These are phyloP conservation scores for Talaromyces sp. DNA, from an alignment of 2,329 filamentous ascomycete genomes.

Conservation along the genomic window DNA sequence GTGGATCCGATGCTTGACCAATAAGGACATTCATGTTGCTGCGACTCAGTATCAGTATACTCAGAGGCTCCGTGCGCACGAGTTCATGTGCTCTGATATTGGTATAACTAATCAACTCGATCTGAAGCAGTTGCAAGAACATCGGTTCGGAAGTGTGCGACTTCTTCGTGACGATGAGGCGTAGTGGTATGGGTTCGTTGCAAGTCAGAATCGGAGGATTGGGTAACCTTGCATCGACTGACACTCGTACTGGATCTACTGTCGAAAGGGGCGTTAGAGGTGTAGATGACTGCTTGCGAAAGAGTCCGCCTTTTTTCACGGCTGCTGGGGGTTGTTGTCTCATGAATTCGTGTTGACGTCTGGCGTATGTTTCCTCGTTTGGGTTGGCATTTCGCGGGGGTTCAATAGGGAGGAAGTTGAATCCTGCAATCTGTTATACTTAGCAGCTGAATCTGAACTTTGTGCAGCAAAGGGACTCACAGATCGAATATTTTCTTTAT, in stretches of 20 bases:
- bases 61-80: constrained; percentile 63
- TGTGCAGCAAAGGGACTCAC: constrained; percentile 21
- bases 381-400: constrained; percentile 67
- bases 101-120: constrained; percentile 77
- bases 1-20: constrained; percentile 54
- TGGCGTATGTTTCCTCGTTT: constrained; percentile 77
- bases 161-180: constrained; percentile 74
- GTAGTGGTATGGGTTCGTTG: constrained; percentile 77
- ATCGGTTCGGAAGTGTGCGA: constrained; percentile 66
- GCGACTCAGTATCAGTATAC: constrained; percentile 71
- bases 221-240: constrained; percentile 79
- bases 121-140: constrained; percentile 73
- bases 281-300: constrained; percentile 44
- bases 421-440: constrained; percentile 47
- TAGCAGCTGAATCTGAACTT: neutral
- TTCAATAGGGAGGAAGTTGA: constrained; percentile 92
- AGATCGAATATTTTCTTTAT: constrained; percentile 80
- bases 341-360: constrained; percentile 63
- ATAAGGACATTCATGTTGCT: constrained; percentile 70
- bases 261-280: constrained; percentile 29
- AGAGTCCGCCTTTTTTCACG: constrained; percentile 54
- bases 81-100: constrained; percentile 75
- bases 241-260: constrained; percentile 54
- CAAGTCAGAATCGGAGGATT: constrained; percentile 86
- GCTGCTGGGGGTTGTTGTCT: constrained; percentile 24